A percentile compares a stretch with the other conserved stretches of the same genome.
Conservation (phyloP, 352 stramenopile genomes). For the Phytophthora pisi region DNA sequence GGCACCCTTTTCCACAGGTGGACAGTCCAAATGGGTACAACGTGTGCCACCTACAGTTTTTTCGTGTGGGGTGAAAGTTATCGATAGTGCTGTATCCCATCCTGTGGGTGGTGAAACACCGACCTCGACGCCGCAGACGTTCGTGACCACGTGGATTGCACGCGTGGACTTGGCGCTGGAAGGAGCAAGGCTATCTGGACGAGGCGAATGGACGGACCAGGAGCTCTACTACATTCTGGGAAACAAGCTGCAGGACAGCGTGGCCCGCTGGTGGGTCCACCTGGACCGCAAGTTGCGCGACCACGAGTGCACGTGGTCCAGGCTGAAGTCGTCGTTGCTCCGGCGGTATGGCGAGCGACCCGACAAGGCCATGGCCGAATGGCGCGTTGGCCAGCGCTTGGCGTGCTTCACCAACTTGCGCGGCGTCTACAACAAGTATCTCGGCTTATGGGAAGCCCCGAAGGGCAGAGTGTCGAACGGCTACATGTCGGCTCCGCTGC, state of each 20-base stretch:
- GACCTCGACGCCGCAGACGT: neutral
- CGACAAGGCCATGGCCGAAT: neutral
- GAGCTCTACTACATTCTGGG: neutral
- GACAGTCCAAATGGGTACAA: neutral
- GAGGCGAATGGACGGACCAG: neutral
- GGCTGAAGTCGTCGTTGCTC: neutral
- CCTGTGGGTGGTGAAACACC: neutral
- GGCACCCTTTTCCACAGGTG: neutral
- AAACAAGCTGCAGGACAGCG: neutral
- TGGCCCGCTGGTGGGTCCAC: neutral
- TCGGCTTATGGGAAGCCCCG: no score
- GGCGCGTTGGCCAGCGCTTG: neutral
- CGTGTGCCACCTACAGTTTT: neutral
- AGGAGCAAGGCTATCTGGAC: neutral
- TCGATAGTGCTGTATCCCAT: neutral
- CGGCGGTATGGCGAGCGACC: neutral
- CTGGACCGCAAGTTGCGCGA: neutral
- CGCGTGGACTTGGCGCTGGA: neutral
- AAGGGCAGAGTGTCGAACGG: no score
- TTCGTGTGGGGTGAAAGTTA: neutral
- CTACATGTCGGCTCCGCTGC: no score
- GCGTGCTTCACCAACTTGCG: no score
- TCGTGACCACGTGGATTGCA: neutral
- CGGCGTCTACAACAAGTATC: no score
- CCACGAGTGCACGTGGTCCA: neutral